Percentiles rank a stretch among this genome's conserved stretches.
Conservation (phyloP, 108 stramenopile species). For the Cylindrotheca closterium region DNA sequence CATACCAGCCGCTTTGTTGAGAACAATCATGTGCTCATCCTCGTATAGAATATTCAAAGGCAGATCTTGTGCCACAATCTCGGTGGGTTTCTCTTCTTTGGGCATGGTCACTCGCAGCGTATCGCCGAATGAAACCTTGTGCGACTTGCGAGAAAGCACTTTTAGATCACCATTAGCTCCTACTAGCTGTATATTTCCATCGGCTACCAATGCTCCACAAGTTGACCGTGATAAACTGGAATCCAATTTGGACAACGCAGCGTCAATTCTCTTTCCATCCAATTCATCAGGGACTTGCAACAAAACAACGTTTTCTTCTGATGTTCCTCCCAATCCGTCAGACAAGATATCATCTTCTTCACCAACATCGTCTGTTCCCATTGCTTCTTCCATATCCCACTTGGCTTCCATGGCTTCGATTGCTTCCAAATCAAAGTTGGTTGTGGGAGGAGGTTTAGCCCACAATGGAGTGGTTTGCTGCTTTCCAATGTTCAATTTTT, state of each 20-base stretch:
- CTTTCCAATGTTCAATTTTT: too few species aligned
- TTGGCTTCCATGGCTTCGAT: slow-evolving; percentile 53
- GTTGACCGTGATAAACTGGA: slow-evolving; percentile 46
- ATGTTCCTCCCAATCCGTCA: neutral
- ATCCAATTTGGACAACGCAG: slow-evolving; percentile 34
- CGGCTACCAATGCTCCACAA: slow-evolving; percentile 45
- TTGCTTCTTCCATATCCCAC: slow-evolving; percentile 17
- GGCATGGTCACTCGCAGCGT: slow-evolving; percentile 26
- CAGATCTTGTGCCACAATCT: slow-evolving; percentile 76
- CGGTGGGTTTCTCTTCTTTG: slow-evolving; percentile 39
- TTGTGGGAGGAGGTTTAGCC: slow-evolving; percentile 37
- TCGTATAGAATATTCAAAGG: slow-evolving; percentile 87
- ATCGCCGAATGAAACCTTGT: slow-evolving; percentile 43
- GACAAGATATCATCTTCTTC: neutral
- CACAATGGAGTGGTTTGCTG: too few species aligned
- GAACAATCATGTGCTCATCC: slow-evolving; percentile 90
- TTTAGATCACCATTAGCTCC: slow-evolving; percentile 7
- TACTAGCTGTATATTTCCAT: slow-evolving; percentile 28
- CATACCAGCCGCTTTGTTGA: slow-evolving; percentile 94
- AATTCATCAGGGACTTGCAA: slow-evolving; percentile 29
- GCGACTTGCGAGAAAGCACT: slow-evolving; percentile 45
- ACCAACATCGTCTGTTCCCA: slow-evolving; percentile 3
- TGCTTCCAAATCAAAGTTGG: slow-evolving; percentile 39
- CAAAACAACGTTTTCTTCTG: slow-evolving; percentile 1
- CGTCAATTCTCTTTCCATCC: slow-evolving; percentile 53